Conservation (phyloP, 345 rosid species). For the Acer yangbiense region DNA sequence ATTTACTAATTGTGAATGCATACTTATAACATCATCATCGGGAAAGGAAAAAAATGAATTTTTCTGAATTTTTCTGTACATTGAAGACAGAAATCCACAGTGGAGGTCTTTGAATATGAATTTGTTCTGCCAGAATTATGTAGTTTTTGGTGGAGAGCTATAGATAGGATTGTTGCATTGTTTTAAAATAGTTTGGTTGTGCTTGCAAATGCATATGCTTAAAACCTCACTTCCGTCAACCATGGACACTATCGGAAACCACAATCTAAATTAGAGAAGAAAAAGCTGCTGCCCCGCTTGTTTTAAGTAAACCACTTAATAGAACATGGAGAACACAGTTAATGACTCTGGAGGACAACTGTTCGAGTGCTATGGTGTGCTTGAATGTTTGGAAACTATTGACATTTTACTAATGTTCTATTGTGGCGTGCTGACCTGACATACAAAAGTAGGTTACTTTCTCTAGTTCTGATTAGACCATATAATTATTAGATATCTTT, state of each 20-base stretch:
- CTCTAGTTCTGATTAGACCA: neutral
- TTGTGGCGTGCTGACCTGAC: neutral
- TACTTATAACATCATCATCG: neutral
- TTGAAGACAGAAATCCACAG: no score
- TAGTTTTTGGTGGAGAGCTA: neutral
- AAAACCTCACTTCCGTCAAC: neutral
- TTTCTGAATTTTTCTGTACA: neutral
- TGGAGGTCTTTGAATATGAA: neutral
- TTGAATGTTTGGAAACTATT: neutral
- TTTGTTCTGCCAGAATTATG: neutral
- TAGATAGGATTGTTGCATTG: neutral
- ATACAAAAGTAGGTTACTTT: neutral
- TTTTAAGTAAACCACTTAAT: neutral
- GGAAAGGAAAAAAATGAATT: neutral
- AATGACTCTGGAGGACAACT: neutral
- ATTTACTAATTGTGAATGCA: neutral
- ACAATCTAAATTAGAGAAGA: neutral
- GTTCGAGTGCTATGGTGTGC: neutral
- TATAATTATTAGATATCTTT: neutral
- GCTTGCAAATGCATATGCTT: neutral
- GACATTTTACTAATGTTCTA: neutral
- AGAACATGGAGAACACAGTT: neutral
- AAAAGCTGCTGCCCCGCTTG: neutral
- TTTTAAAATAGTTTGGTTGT: neutral
- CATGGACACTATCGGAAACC: neutral